Evolutionary conservation across 2,329 filamentous ascomycete species (phyloP).

Genomic region (Colletotrichum eremochloae): DNA sequence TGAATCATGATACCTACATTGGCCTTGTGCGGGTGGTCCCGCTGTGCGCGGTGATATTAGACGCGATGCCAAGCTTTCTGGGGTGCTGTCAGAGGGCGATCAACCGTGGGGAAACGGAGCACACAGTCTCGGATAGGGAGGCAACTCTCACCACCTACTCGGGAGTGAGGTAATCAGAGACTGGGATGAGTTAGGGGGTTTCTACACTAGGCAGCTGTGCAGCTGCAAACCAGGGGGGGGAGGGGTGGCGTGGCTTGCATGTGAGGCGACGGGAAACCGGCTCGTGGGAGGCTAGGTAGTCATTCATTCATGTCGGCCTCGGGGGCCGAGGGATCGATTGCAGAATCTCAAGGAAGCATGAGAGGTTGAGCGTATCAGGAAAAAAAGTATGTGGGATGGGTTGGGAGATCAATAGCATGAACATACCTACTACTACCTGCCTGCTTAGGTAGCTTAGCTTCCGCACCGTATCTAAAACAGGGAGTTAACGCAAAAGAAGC

Average conservation of each 20-base stretch:
- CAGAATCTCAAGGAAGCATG: background rate
- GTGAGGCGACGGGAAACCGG: background rate
- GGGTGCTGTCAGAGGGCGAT: conserved; percentile 21
- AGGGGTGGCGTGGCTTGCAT: background rate
- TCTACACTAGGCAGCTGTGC: background rate
- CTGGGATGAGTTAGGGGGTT: background rate
- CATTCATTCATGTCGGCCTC: background rate
- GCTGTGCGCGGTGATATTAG: background rate
- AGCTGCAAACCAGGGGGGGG: background rate
- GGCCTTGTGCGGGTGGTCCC: conserved; percentile 7
- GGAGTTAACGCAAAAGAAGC: background rate
- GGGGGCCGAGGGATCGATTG: background rate
- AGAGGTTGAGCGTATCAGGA: background rate
- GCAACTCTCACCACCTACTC: background rate
- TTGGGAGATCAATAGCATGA: background rate
- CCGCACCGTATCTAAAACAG: background rate
- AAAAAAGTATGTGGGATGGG: background rate
- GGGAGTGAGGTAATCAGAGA: background rate
- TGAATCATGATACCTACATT: too few species aligned
- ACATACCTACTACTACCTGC: too few species aligned
- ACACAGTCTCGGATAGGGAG: conserved; percentile 3
- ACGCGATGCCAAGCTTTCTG: conserved; percentile 24
- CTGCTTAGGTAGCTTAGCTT: too few species aligned
- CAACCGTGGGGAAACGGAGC: conserved; percentile 2
- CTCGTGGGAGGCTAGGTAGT: background rate